phyloP scores from a whole-genome alignment of 805 yeast species.

The Lachancea fermentati region DNA sequence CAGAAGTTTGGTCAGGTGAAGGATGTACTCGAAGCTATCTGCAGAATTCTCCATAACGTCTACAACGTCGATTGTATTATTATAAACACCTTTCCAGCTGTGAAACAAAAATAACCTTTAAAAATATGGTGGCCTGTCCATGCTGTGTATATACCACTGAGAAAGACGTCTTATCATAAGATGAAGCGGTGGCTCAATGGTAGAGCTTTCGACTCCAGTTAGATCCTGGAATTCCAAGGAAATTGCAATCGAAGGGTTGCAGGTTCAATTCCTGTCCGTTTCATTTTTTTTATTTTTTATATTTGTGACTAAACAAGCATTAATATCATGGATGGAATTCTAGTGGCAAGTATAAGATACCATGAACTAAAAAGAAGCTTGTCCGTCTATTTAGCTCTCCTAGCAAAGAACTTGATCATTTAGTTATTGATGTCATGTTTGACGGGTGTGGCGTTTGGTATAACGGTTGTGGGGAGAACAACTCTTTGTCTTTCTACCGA shows the following conservation, averaged over 20 bases:
- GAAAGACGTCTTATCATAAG: constrained; percentile 5
- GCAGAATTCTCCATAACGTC: constrained; percentile 11
- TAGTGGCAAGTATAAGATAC: no score
- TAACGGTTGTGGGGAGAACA: no score
- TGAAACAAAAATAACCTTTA: no score
- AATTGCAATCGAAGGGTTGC: constrained; percentile 53
- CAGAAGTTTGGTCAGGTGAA: constrained; percentile 23
- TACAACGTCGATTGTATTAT: background rate
- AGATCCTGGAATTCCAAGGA: constrained; percentile 22
- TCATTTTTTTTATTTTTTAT: constrained; percentile 36
- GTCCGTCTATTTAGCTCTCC: no score
- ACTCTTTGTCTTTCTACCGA: background rate
- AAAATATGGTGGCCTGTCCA: no score
- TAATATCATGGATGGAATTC: no score
- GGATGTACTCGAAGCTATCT: constrained; percentile 27
- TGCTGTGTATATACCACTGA: background rate
- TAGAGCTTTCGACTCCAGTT: constrained; percentile 55
- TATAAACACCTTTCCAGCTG: no score
- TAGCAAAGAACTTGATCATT: no score
- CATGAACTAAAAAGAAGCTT: no score
- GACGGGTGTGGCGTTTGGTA: no score
- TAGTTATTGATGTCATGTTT: no score
- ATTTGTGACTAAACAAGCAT: no score
- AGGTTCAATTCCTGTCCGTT: constrained; percentile 68
- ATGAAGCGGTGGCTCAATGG: constrained; percentile 56